Conservation (phyloP, 306 rosid species). For the Dryas alaskensis region DNA sequence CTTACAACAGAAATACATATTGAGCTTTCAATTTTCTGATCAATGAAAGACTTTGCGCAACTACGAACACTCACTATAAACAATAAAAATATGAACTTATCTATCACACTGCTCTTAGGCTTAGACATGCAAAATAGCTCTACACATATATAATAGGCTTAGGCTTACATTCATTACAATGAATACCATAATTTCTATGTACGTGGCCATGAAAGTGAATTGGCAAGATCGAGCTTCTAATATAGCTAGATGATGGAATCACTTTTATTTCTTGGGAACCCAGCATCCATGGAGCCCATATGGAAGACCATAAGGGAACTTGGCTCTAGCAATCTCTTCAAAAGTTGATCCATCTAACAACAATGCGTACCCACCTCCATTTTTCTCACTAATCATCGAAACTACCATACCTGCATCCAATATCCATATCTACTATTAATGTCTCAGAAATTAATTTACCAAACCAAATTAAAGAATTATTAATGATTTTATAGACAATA, state of each 20-base stretch:
- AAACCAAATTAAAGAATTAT: too few species aligned
- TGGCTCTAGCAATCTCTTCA: conserved; percentile 89
- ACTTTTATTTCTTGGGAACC: conserved; percentile 53
- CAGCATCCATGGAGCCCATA: conserved; percentile 98
- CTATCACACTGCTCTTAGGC: background rate
- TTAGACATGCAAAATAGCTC: background rate
- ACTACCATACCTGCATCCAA: conserved; percentile 71
- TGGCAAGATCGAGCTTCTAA: too few species aligned
- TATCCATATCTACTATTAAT: too few species aligned
- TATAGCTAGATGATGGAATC: too few species aligned
- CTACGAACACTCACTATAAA: background rate
- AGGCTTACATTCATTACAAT: background rate
- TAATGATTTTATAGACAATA: too few species aligned
- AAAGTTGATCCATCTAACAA: conserved; percentile 76
- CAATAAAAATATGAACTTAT: background rate
- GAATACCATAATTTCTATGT: background rate
- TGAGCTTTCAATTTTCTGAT: background rate
- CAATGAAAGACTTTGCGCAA: background rate
- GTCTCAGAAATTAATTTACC: too few species aligned
- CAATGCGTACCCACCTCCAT: conserved; percentile 78
- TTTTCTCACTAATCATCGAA: conserved; percentile 72
- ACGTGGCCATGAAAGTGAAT: too few species aligned
- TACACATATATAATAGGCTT: background rate
- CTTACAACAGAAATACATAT: background rate
- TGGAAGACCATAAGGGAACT: conserved; percentile 89